Evolutionary conservation across 1,139 yeast species (phyloP).

Genomic region (Kurtzmaniella quercitrusa): DNA sequence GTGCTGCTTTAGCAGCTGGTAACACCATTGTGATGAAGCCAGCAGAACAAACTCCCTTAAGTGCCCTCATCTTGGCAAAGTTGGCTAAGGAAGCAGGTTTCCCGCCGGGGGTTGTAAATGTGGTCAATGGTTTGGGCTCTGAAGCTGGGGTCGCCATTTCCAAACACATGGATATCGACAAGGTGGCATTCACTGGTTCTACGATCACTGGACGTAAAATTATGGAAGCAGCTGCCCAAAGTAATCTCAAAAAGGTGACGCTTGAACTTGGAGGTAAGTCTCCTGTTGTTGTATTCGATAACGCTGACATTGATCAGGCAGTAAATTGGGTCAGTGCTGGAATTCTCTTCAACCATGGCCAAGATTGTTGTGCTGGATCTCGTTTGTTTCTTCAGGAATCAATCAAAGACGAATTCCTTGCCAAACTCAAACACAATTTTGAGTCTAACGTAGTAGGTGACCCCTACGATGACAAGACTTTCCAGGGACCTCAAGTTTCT

Average conservation of each 20-base stretch:
- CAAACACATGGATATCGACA: slow-evolving; percentile 26
- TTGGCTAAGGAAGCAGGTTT: slow-evolving; percentile 26
- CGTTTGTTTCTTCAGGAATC: slow-evolving; percentile 76
- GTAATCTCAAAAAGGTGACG: slow-evolving; percentile 30
- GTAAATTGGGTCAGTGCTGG: slow-evolving; percentile 37
- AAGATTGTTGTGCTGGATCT: slow-evolving; percentile 86
- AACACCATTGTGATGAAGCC: slow-evolving; percentile 32
- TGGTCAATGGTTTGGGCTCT: slow-evolving; percentile 29
- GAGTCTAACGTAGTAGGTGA: slow-evolving; percentile 58
- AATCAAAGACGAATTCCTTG: slow-evolving; percentile 63
- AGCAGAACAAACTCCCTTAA: slow-evolving; percentile 32
- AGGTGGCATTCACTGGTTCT: slow-evolving; percentile 35
- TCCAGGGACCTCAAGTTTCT: slow-evolving; percentile 87
- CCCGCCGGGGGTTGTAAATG: slow-evolving; percentile 33
- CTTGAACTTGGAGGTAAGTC: slow-evolving; percentile 35
- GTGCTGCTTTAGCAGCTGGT: slow-evolving; percentile 32
- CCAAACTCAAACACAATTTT: slow-evolving; percentile 55
- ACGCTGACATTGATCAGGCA: slow-evolving; percentile 38
- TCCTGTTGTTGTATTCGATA: slow-evolving; percentile 28
- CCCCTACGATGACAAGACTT: slow-evolving; percentile 67
- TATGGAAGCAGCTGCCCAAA: slow-evolving; percentile 29
- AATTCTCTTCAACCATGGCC: slow-evolving; percentile 77
- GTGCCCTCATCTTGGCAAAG: slow-evolving; percentile 27
- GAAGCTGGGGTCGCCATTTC: slow-evolving; percentile 30
- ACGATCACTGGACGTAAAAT: slow-evolving; percentile 31